These are phyloP conservation scores for Candida xiaguanensis DNA, from an alignment of 805 yeast species.

Conservation along the genomic window DNA sequence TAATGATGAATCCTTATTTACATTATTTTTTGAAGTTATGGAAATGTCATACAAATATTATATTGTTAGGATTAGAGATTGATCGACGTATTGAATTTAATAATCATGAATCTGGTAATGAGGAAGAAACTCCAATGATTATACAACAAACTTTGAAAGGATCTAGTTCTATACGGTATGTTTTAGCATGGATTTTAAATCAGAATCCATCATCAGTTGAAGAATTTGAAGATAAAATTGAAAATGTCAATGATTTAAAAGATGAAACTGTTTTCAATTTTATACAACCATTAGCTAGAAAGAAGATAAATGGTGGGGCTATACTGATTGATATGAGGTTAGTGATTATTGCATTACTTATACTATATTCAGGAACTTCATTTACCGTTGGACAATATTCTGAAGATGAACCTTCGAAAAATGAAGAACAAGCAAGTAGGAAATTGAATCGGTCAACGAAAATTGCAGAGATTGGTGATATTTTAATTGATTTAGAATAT, in stretches of 20 bases:
- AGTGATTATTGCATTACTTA: conserved; percentile 50
- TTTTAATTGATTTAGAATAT: conserved; percentile 51
- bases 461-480: conserved; percentile 45
- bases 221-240: conserved; percentile 8
- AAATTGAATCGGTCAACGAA: conserved; percentile 17
- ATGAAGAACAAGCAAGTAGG: conserved; percentile 15
- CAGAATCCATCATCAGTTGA: conserved; percentile 18
- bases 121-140: conserved; percentile 28
- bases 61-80: conserved; percentile 56
- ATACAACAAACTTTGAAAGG: conserved; percentile 48
- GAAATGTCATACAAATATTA: conserved; percentile 61
- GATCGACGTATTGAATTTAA: conserved; percentile 35
- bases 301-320: conserved; percentile 53
- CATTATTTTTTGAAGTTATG: conserved; percentile 56
- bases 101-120: conserved; percentile 21
- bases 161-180: conserved; percentile 57
- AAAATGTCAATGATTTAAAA: conserved; percentile 48
- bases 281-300: conserved; percentile 65
- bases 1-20: conserved; percentile 59
- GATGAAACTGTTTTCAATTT: conserved; percentile 58
- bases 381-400: conserved; percentile 8
- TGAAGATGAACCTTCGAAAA: conserved; percentile 8
- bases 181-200: conserved; percentile 58
- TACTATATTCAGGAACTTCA: conserved; percentile 21
- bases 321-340: conserved; percentile 55